Conservation (phyloP, 441 rosid species). For the Adansonia madagascariensis region DNA sequence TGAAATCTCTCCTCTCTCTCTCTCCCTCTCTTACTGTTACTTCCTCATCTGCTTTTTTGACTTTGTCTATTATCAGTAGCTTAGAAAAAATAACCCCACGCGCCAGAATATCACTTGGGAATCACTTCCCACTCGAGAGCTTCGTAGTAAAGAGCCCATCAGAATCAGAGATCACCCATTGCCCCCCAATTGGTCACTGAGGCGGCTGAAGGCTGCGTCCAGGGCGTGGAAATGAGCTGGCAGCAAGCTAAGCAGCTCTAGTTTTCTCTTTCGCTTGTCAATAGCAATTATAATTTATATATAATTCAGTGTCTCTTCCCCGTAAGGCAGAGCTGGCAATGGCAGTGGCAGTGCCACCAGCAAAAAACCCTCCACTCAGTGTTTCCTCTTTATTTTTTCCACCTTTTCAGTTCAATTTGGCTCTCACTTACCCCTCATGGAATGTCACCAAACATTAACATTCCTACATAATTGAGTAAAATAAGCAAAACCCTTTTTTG, state of each 20-base stretch:
- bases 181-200: conserved; percentile 16
- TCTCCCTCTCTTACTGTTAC: not conserved
- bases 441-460: conserved; percentile 3
- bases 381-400: not conserved
- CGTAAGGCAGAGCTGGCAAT: not conserved
- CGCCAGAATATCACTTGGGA: not conserved
- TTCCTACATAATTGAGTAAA: not conserved
- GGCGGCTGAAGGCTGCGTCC: not conserved
- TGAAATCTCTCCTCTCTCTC: too few species aligned
- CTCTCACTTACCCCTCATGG: not conserved
- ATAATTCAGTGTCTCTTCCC: not conserved
- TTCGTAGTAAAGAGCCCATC: not conserved
- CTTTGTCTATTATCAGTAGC: too few species aligned
- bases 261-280: not conserved
- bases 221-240: conserved; percentile 22
- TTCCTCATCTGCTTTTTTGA: too few species aligned
- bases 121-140: not conserved
- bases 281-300: not conserved
- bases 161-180: not conserved
- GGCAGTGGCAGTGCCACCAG: not conserved
- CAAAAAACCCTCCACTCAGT: conserved; percentile 4
- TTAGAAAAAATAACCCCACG: conserved; percentile 1
- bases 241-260: not conserved
- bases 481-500: not conserved
- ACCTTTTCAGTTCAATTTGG: not conserved